Base-by-base conservation (phyloP, 78 protist genomes). In the Cavenderia fasciculata region DNA sequence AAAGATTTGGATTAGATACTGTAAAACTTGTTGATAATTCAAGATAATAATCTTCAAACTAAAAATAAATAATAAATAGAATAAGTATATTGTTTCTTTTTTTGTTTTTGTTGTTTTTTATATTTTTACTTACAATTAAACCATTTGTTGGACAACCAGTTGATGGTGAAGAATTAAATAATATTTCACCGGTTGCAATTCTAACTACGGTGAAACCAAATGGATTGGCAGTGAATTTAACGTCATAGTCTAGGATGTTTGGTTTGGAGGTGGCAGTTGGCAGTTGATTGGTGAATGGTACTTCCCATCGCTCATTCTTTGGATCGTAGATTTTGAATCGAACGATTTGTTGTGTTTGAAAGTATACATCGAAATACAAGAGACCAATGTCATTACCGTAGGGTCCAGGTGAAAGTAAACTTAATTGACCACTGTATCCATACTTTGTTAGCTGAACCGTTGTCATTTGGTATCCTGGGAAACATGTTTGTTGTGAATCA, bases 271-370 rank as follows among this genome's bases (percentile, higher is more conserved):
- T 61, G n/a, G n/a, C n/a, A n/a, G n/a, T n/a, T 5, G 69, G 69
- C 4, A 31, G 69, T 34, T 61, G 69, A 34, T 61, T 61, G 69
- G 31, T 40, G 43, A n/a, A 61, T 34, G 69, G 69, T 18, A 61
- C 69, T 49, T 90, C 95, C 76, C 68, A 85, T 27, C 94, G 69
- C 29, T 47, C 41, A 23, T 49, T 69, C 7, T n/a, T 25, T 29
- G 94, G 56, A 62, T 94, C 96, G 25, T 21, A 12, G 21, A 94
- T 91, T 46, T 36, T 74, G 33, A 94, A 43, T 63, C 68, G 76
- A 19, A 86, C 16, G 16, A 89, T 51, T 38, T 85, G 72, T 40
- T 54, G 46, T 5, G 68, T 78, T 31, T 51, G 63, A 25, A 78
- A 65, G 25, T 29, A 31, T 14, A 78, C 33, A 8, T 49, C 23